Evolutionary conservation across 2,329 filamentous ascomycete genomes (phyloP), one percentile per base, ranked within the genome.

Genomic region (Zymoseptoria ardabiliae): DNA sequence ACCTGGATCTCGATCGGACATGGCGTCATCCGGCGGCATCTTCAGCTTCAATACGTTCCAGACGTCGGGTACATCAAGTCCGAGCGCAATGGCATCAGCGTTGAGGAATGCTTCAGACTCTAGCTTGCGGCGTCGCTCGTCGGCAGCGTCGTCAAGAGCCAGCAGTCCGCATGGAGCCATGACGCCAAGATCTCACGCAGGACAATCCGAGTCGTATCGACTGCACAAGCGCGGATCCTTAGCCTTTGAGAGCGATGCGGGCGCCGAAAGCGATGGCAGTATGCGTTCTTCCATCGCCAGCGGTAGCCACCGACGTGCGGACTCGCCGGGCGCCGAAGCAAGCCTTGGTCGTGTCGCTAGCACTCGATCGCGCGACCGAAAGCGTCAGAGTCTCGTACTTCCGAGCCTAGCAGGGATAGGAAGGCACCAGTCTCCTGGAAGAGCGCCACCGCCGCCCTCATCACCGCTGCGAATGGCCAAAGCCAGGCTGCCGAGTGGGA

Each of bases 271-370:
- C 69, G 94, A 99, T 53, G 90, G 89, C 57, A 97, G 92, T 72
- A 82, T 91, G 57, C 85, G 89, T 50, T 97, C 93, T 0, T 95
- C 91, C 0, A 78, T 88, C 3, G 78, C 90, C 54, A 85, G 85
- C 10, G 66, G 59, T 7, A 66, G 68, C 30, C 64, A 68, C 56
- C 79, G 85, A 52, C 83, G 91, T 63, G 92, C 90, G 0, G 92
- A 97, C 62, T 99, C 94, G 0, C 94, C 94, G 2, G 88, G 90
- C 20, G 95, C 91, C 4, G 94, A 97, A 61, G 85, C 92, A 69
- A 83, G 85, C 65, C 78, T 96, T 21, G 83, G 87, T 62, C 84
- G 90, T 60, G 86, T 90, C 53, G 85, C 89, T 30, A 93, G 89
- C 71, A 65, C 63, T 19, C 64, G 69, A 28, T 87, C 89, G 50